Conservation (phyloP, 2,329 filamentous ascomycete genomes). For the Fusarium zealandicum region DNA sequence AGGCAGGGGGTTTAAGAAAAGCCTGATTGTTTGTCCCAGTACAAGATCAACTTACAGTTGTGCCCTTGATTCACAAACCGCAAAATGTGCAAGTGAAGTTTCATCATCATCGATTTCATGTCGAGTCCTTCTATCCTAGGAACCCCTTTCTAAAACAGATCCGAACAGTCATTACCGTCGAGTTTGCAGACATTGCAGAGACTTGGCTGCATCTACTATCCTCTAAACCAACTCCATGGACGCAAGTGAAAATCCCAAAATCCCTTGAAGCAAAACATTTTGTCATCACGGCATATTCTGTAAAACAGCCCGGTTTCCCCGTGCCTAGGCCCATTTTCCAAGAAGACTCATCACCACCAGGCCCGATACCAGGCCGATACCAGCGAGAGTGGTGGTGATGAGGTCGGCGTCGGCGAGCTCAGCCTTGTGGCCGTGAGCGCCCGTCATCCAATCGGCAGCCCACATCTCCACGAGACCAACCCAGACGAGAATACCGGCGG, state of each 20-base stretch:
- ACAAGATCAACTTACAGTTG: not conserved
- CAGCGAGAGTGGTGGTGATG: slow-evolving; percentile 57
- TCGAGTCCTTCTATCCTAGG: slow-evolving; percentile 6
- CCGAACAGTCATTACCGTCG: not conserved
- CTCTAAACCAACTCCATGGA: slow-evolving; percentile 21
- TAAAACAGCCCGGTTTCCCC: not conserved
- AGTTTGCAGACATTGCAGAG: slow-evolving; percentile 2
- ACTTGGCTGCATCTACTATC: slow-evolving; percentile 7
- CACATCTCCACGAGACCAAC: slow-evolving; percentile 83
- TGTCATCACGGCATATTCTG: slow-evolving; percentile 2
- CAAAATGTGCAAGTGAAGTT: not conserved
- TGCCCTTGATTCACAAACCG: too few relatives aligned
- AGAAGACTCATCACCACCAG: slow-evolving; percentile 75
- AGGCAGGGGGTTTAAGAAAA: not conserved
- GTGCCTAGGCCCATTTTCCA: slow-evolving; percentile 77
- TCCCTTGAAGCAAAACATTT: slow-evolving; percentile 7
- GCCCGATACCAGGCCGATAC: slow-evolving; percentile 64
- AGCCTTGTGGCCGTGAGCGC: slow-evolving; percentile 47
- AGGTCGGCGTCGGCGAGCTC: slow-evolving; percentile 62
- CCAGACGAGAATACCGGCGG: slow-evolving; percentile 80
- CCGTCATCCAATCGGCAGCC: slow-evolving; percentile 74
- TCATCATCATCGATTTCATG: slow-evolving; percentile 11
- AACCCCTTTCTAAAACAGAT: slow-evolving; percentile 14
- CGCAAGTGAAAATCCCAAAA: slow-evolving; percentile 5
- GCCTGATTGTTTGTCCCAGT: too few relatives aligned